Evolutionary conservation across 2,329 filamentous ascomycete species (phyloP).

Genomic region (Ophiostoma perfectum): DNA sequence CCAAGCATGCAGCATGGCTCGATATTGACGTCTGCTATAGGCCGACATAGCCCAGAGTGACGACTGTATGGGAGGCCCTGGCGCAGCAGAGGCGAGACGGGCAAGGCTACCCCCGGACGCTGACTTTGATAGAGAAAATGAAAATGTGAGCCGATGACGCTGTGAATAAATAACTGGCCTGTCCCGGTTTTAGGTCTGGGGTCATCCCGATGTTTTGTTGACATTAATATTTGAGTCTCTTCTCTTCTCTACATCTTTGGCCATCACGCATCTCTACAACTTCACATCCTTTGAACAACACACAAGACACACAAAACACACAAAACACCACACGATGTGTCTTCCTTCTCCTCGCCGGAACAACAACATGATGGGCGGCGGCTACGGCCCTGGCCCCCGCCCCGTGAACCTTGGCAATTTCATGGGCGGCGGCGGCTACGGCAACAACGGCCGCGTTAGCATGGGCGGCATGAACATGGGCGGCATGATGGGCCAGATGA

Average conservation of each 20-base stretch:
- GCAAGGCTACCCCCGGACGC: background rate
- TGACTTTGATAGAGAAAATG: background rate
- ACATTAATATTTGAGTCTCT: background rate
- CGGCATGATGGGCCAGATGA: slow-evolving; percentile 9
- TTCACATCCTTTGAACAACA: background rate
- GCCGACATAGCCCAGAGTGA: background rate
- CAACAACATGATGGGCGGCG: slow-evolving; percentile 8
- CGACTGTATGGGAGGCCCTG: background rate
- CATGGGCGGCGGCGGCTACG: slow-evolving; percentile 3
- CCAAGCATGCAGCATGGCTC: background rate
- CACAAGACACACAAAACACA: background rate
- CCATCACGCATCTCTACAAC: background rate
- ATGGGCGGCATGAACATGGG: slow-evolving; percentile 5
- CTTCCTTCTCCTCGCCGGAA: background rate
- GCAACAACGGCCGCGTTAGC: slow-evolving; percentile 10
- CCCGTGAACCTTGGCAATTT: slow-evolving; percentile 15
- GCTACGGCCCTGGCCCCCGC: slow-evolving; percentile 2
- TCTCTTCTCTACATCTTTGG: background rate
- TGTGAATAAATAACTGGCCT: background rate
- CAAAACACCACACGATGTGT: slow-evolving; percentile 6
- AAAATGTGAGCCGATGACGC: background rate
- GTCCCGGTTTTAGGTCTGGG: background rate
- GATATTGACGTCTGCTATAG: no score
- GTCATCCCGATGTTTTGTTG: background rate
- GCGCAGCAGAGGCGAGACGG: background rate